phyloP scores from a whole-genome alignment of 768 basidiomycete species.

The Panellus pusillus region DNA sequence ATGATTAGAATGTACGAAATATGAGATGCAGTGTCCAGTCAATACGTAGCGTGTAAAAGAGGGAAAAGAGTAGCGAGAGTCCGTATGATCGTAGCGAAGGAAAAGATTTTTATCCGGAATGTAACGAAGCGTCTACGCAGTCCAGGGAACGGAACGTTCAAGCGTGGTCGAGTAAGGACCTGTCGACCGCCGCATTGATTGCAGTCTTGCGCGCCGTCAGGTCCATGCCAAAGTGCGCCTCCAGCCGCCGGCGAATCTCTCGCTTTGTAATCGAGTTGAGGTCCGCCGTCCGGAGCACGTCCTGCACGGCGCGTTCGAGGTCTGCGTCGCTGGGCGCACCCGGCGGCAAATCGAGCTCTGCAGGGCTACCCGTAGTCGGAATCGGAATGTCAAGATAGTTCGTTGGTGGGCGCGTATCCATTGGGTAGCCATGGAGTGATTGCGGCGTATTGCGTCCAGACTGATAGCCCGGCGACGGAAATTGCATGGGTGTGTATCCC shows the following conservation, averaged over 20 bases:
- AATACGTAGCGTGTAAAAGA: too few relatives aligned
- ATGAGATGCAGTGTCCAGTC: too few relatives aligned
- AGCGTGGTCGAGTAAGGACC: slow-evolving; percentile 57
- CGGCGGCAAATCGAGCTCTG: slow-evolving; percentile 44
- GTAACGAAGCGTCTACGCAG: too few relatives aligned
- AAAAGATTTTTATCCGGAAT: too few relatives aligned
- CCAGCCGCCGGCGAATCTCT: slow-evolving; percentile 80
- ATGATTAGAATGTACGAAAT: too few relatives aligned
- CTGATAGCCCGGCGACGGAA: slow-evolving; percentile 68
- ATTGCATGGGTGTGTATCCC: slow-evolving; percentile 32
- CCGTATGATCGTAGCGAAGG: too few relatives aligned
- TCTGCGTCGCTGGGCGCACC: slow-evolving; percentile 65
- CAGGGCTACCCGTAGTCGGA: slow-evolving; percentile 53
- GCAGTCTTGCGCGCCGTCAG: slow-evolving; percentile 66
- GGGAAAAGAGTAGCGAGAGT: too few relatives aligned
- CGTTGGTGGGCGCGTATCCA: slow-evolving; percentile 64
- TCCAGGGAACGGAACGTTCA: background rate
- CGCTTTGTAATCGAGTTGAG: slow-evolving; percentile 92
- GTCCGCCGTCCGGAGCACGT: slow-evolving; percentile 75
- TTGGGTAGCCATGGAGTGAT: slow-evolving; percentile 39
- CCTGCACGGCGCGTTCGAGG: slow-evolving; percentile 72
- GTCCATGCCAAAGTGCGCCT: slow-evolving; percentile 79
- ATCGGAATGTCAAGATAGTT: slow-evolving; percentile 77
- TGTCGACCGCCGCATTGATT: slow-evolving; percentile 80
- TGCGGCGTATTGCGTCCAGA: slow-evolving; percentile 77